Evolutionary conservation across 768 basidiomycete genomes (phyloP).

Genomic region (Mycena belliarum): DNA sequence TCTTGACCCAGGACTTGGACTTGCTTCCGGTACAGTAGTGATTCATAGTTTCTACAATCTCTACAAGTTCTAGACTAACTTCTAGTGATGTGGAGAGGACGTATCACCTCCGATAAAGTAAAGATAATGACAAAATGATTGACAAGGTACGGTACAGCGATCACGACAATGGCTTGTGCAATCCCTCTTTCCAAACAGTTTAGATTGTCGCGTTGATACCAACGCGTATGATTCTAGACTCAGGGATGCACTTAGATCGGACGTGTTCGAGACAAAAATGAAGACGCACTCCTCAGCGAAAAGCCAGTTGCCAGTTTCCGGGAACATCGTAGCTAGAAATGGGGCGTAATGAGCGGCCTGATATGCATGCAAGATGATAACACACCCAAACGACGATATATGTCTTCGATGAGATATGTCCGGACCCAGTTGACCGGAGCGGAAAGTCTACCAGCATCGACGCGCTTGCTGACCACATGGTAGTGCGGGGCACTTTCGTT

Average conservation of each 20-base stretch:
- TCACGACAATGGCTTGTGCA: no score
- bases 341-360: not conserved
- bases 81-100: not conserved
- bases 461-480: slow-evolving; percentile 47
- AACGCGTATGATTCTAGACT: slow-evolving; percentile 52
- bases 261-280: not conserved
- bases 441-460: slow-evolving; percentile 34
- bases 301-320: slow-evolving; percentile 60
- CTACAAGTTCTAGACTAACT: no score
- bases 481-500: slow-evolving; percentile 57
- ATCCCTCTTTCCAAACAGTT: not conserved
- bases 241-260: not conserved
- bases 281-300: slow-evolving; percentile 55
- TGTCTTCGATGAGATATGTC: slow-evolving; percentile 55
- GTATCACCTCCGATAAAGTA: no score
- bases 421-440: slow-evolving; percentile 44
- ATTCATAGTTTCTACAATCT: not conserved
- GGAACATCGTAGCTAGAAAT: slow-evolving; percentile 55
- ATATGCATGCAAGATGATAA: not conserved
- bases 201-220: slow-evolving; percentile 57
- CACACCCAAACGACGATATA: slow-evolving; percentile 60
- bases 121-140: no score
- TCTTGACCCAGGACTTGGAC: no score
- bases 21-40: no score
- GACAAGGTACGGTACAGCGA: no score